Conservation (phyloP, 257 asterid genomes). For the Fraxinus quadrangulata region DNA sequence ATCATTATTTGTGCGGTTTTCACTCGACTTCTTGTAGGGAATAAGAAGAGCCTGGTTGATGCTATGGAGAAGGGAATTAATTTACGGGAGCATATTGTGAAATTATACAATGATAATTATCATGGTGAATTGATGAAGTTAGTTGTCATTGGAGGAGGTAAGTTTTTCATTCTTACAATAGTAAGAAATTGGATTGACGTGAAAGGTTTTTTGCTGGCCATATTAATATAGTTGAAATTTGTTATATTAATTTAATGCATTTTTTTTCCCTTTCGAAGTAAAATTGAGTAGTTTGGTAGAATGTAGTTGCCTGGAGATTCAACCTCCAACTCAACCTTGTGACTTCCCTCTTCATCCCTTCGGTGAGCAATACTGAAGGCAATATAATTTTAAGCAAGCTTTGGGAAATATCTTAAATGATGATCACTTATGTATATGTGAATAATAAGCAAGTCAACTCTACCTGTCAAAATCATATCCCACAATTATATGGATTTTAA, state of each 20-base stretch:
- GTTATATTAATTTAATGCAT: no score
- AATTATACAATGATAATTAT: conserved; percentile 70
- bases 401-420: no score
- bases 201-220: no score
- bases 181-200: not conserved
- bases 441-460: not conserved
- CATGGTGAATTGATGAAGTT: conserved; percentile 91
- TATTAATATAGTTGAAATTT: no score
- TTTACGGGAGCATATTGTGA: conserved; percentile 72
- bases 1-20: conserved; percentile 18
- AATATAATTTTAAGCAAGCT: no score
- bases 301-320: no score
- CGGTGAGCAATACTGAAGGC: no score
- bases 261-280: no score
- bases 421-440: no score
- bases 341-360: no score
- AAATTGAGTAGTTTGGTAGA: no score
- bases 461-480: not conserved
- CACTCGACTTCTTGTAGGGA: conserved; percentile 54
- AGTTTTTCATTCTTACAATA: conserved; percentile 22
- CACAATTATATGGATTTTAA: not conserved
- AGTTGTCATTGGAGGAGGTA: conserved; percentile 94
- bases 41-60: conserved; percentile 93
- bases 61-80: conserved; percentile 85
- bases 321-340: no score